These are phyloP conservation scores for Ogataea corticis DNA, from an alignment of 805 yeast species.

Conservation along the genomic window DNA sequence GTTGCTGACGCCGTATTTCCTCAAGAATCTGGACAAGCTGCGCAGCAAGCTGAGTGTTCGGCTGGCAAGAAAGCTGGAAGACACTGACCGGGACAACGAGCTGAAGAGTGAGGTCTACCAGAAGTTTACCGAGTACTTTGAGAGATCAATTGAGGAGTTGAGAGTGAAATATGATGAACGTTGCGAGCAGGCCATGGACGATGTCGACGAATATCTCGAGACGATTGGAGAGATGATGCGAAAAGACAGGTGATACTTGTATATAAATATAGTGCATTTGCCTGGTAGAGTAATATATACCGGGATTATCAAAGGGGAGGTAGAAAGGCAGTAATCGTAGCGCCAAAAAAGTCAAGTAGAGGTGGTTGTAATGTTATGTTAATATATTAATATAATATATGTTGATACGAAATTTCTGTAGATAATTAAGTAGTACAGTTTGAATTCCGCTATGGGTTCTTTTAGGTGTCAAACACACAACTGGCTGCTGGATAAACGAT, in stretches of 20 bases:
- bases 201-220: slow-evolving; percentile 12
- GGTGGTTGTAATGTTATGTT: too few relatives aligned
- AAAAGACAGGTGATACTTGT: neutral
- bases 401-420: too few relatives aligned
- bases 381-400: too few relatives aligned
- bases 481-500: too few relatives aligned
- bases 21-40: slow-evolving; percentile 9
- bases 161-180: slow-evolving; percentile 5
- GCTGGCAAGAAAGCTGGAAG: slow-evolving; percentile 2
- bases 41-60: neutral
- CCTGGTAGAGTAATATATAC: too few relatives aligned
- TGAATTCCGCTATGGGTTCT: too few relatives aligned
- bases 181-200: slow-evolving; percentile 6
- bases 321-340: too few relatives aligned
- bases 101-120: slow-evolving; percentile 12
- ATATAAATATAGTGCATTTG: slow-evolving; percentile 3
- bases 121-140: slow-evolving; percentile 18
- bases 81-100: neutral
- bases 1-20: slow-evolving; percentile 12
- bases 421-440: too few relatives aligned
- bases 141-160: slow-evolving; percentile 12
- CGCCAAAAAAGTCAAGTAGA: too few relatives aligned
- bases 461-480: too few relatives aligned
- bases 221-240: slow-evolving; percentile 20
- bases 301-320: too few relatives aligned